Evolutionary conservation across 2,329 filamentous ascomycete species (phyloP), one percentile per base, ranked within the genome.

Genomic region (Neophaeococcomyces aloes): DNA sequence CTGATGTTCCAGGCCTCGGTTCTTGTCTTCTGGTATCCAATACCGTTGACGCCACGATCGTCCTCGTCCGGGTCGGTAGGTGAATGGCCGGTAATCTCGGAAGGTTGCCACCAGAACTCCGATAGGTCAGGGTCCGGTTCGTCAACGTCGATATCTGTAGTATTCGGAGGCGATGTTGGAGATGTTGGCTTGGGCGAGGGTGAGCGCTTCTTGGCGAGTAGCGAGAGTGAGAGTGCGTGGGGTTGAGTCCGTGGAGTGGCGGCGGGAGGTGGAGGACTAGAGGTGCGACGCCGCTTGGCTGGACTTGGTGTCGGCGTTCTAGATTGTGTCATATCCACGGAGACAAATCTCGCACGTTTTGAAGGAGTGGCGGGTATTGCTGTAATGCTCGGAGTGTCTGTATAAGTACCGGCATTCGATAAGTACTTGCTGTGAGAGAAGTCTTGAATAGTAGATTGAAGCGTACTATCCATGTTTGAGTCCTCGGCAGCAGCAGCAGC

Each of bases 31-130:
- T 69, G 70, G 58, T 79, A 81, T 0, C 77, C 77, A 44, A 81
- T 69, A 1, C 77, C 77, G 53, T 81, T 79, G 49, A 80, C 71
- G 4, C 77, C 77, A 43, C 75, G 74, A 2, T 76, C 76, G 56
- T 81, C 77, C 54, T 79, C 76, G 30, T 70, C 71, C 5, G 72
- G 71, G 42, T 77, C 72, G 3, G 62, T 66, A 2, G 69, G 67
- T 40, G 73, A 66, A 53, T 79, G 73, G 11, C 76, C 76, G 4
- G 76, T 80, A 54, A 80, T 79, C 55, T 81, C 77, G 29, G 67
- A 66, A 50, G 76, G 72, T 53, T 72, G 71, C 77, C 77, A 80
- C 45, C 50, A 55, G 6, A 46, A 45, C n/a, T 29, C 19, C 14
- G 67, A 69, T 48, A 35, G 29, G 18, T 31, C 15, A 13, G 34